These are phyloP conservation scores for Saccharomyces hybrid DNA, from an alignment of 1,139 yeast genomes.

Conservation along the genomic window DNA sequence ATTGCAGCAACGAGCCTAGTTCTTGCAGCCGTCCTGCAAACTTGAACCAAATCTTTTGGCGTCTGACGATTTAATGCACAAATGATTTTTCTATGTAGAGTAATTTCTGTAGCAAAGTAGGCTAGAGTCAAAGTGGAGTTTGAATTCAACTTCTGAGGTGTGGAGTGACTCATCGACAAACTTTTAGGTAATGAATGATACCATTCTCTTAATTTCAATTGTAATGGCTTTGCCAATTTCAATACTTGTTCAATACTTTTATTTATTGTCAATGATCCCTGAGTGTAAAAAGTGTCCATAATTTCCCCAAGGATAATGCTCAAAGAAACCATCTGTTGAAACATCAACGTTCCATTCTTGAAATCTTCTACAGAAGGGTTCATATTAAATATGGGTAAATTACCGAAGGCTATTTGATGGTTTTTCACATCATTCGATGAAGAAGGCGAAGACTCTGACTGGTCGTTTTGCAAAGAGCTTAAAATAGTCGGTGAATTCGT, in stretches of 20 bases:
- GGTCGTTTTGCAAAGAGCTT: conserved; percentile 1
- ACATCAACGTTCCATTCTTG: conserved; percentile 63
- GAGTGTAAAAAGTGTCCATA: conserved; percentile 60
- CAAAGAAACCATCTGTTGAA: conserved; percentile 60
- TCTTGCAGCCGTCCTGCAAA: conserved; percentile 78
- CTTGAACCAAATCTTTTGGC: conserved; percentile 34
- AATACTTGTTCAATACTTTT: conserved; percentile 58
- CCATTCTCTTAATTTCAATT: conserved; percentile 72
- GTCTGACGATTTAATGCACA: no score
- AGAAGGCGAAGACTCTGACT: not conserved
- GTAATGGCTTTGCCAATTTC: conserved; percentile 76
- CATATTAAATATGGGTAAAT: conserved; percentile 24
- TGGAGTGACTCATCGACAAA: conserved; percentile 57
- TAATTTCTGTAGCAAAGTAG: conserved; percentile 80
- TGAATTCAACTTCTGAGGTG: conserved; percentile 52
- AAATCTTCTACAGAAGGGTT: conserved; percentile 44
- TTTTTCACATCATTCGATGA: not conserved
- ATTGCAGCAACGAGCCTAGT: conserved; percentile 75
- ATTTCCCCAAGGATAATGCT: conserved; percentile 69
- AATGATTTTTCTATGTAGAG: conserved; percentile 66
- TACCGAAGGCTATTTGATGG: conserved; percentile 7
- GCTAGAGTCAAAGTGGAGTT: conserved; percentile 78
- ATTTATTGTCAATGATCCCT: conserved; percentile 52
- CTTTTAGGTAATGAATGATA: conserved; percentile 68
- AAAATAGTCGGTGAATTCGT: conserved; percentile 35